Base-by-base conservation (phyloP, 2,329 filamentous ascomycete genomes). In the Botrytis squamosa region DNA sequence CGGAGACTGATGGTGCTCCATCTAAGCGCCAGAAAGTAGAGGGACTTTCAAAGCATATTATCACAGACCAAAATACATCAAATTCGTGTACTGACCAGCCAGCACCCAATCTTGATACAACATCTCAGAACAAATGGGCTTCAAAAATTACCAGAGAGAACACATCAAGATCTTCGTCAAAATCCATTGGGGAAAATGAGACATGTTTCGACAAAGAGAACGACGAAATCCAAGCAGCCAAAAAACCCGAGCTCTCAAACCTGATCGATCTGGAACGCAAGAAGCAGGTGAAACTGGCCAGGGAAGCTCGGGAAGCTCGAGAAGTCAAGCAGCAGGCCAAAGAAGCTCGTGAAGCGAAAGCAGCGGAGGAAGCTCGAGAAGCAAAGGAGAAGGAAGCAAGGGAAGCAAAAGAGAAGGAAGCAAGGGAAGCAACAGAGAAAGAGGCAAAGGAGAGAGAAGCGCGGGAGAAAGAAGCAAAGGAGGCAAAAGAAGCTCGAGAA, bases 21-120 rank as follows among this genome's bases (percentile, higher is more conserved):
- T 75, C 83, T 29, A 91, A 91, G 79, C 84, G 87, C 76, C 84
- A 89, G 73, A 88, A 88, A 49, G 78, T 91, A 4, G 89, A 91
- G 74, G 74, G 40, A 22, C 16, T 25, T 29, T 65, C 69, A 22
- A 75, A 73, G 44, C 40, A 76, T 42, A 74, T 72, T 60, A 64
- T 73, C 16, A 79, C 76, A 70, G 71, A 77, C 42, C 79, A 80
- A 36, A 75, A 69, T 36, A 75, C 75, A 33, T 70, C 77, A 55
- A 77, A 74, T 70, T 79, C 79, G 33, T 78, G 79, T 33, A 79
- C 79, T 60, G 80, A 81, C 68, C 74, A 77, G 65, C 76, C 76
- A 63, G 73, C 10, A 18, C n/a, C 75, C 16, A 40, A 72, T 4
- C 49, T 70, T 36, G 81, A 78, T 69, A 75, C 72, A 20, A 62